Evolutionary conservation across 2,329 filamentous ascomycete genomes (phyloP), one percentile per base, ranked within the genome.

Genomic region (Stagonosporopsis cucurbitacearum): DNA sequence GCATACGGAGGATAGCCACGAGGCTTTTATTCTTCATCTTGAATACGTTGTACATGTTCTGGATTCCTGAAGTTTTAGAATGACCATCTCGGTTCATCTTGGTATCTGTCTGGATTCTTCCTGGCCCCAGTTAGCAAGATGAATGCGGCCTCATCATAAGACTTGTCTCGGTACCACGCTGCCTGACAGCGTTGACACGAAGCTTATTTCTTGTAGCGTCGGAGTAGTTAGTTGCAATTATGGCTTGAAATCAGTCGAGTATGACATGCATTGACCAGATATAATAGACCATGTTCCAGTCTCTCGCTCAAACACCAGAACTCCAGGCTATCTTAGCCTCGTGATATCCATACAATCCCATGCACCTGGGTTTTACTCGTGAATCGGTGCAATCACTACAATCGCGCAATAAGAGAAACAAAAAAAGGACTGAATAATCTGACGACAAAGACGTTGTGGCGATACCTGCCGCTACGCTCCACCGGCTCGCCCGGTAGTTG

Each of bases 401-500:
- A 33, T 33, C 22, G 37, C 47, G 28, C 39, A 51, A 47, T 9
- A 47, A 57, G 60, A 47, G 54, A 63, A 64, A 58, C 60, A 58
- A 60, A 41, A 9, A 32, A 8, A 37, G 54, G 62, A 55, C 46
- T 36, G 53, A 39, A 61, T 39, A 48, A 33, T 47, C 43, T 48
- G n/a, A 56, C 53, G 58, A 59, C 63, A 58, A 62, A 57, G 50
- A 42, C 40, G 41, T 49, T 46, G 41, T 57, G 45, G 49, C 50
- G n/a, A 49, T 33, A 59, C 35, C 59, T 50, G 51, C 58, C 52
- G 62, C 66, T 47, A 73, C 69, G 67, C 66, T 35, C 75, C 75
- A 26, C 70, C 72, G 8, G 70, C 70, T 60, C 79, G 70, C 13
- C 79, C 80, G 58, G 78, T 81, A 43, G 80, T 76, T 35, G 82